Evolutionary conservation across 306 rosid genomes (phyloP).

Genomic region (Corylus heterophylla): DNA sequence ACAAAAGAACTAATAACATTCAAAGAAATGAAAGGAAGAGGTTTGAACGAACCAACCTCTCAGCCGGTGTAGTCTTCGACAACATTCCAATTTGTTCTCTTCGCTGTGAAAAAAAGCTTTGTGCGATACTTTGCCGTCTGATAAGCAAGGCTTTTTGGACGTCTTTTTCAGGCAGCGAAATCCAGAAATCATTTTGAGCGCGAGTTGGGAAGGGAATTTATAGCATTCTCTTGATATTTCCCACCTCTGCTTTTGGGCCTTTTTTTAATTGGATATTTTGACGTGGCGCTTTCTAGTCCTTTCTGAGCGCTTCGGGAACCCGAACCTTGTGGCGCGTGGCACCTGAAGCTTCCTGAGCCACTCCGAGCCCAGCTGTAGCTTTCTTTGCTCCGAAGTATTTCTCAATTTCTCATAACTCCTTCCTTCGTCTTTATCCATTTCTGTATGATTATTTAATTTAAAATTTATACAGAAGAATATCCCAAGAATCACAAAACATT

Average conservation of each 20-base stretch:
- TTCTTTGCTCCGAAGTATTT: constrained; percentile 24
- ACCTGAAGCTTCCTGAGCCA: constrained; percentile 38
- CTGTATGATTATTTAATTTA: too few species aligned
- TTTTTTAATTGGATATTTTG: background rate
- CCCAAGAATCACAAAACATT: too few species aligned
- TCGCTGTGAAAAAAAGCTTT: background rate
- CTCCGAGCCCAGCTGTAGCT: background rate
- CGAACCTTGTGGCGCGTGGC: constrained; percentile 29
- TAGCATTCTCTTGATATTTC: constrained; percentile 50
- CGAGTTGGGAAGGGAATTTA: constrained; percentile 27
- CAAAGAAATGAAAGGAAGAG: background rate
- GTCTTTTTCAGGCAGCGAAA: background rate
- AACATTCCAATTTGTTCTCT: constrained; percentile 9
- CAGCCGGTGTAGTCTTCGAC: background rate
- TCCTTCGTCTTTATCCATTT: background rate
- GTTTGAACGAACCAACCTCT: constrained; percentile 35
- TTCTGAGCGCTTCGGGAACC: constrained; percentile 14
- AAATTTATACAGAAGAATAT: too few species aligned
- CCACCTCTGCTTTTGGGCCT: background rate
- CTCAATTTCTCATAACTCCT: background rate
- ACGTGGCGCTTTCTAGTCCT: constrained; percentile 39
- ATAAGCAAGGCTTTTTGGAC: background rate
- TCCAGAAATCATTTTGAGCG: background rate
- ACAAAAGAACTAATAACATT: background rate
- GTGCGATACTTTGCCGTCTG: background rate